These are phyloP conservation scores for Saccharomyces pastorianus DNA, from an alignment of 1,139 yeast genomes.

Conservation along the genomic window DNA sequence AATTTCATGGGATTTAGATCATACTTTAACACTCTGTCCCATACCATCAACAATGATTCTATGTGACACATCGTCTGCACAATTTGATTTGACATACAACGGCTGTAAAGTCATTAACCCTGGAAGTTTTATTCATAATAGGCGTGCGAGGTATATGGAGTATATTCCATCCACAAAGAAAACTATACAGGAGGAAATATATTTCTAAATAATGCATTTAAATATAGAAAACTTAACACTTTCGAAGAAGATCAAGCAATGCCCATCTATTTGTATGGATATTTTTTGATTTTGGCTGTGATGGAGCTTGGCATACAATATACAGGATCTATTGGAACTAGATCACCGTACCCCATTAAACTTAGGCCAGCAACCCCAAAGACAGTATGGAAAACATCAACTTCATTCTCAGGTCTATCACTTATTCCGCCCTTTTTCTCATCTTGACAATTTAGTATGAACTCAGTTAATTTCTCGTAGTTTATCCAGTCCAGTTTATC, in stretches of 20 bases:
- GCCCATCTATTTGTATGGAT: constrained; percentile 34
- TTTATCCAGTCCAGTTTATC: constrained; percentile 69
- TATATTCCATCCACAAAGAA: constrained; percentile 54
- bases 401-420: constrained; percentile 84
- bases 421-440: constrained; percentile 76
- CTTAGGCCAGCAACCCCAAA: constrained; percentile 87
- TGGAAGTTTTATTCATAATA: constrained; percentile 45
- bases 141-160: constrained; percentile 58
- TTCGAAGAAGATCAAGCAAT: too few species aligned
- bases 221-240: not conserved
- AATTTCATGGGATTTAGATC: constrained; percentile 62
- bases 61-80: constrained; percentile 61
- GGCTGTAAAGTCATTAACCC: constrained; percentile 78
- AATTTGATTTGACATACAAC: constrained; percentile 68
- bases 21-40: constrained; percentile 63
- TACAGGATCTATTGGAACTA: constrained; percentile 67
- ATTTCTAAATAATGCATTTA: constrained; percentile 27
- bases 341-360: constrained; percentile 50
- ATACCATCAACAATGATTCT: constrained; percentile 63
- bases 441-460: constrained; percentile 77
- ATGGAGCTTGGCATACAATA: constrained; percentile 69
- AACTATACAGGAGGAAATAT: constrained; percentile 42
- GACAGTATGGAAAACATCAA: constrained; percentile 86
- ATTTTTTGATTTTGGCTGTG: constrained; percentile 38
- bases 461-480: constrained; percentile 46